Conservation (phyloP, 331 rosid species). For the Acacia concinna region DNA sequence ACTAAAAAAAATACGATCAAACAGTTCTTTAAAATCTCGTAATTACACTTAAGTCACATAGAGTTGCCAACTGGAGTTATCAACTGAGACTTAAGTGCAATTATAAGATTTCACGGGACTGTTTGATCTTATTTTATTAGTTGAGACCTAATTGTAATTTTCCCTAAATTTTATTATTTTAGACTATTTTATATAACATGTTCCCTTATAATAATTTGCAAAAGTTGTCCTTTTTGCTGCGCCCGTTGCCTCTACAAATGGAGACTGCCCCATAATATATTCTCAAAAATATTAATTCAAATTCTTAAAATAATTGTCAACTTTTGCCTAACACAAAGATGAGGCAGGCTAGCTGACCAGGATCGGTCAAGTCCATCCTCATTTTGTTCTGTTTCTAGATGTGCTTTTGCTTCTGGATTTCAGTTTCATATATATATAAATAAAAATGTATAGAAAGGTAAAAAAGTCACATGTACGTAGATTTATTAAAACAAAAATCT, state of each 20-base stretch:
- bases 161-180: too few species aligned
- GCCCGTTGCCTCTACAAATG: not conserved
- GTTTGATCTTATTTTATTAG: too few species aligned
- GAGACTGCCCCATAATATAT: not conserved
- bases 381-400: slow-evolving; percentile 20
- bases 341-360: not conserved
- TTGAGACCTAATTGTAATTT: too few species aligned
- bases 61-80: too few species aligned
- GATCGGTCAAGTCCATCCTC: slow-evolving; percentile 8
- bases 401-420: not conserved
- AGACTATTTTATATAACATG: too few species aligned
- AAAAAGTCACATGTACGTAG: not conserved
- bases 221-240: not conserved
- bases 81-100: too few species aligned
- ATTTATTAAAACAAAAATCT: not conserved
- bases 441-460: not conserved
- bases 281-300: not conserved
- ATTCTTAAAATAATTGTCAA: not conserved
- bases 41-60: too few species aligned
- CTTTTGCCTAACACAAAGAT: not conserved
- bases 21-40: too few species aligned
- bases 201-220: not conserved
- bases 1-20: too few species aligned
- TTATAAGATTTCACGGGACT: too few species aligned
- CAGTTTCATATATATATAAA: not conserved